phyloP scores from a whole-genome alignment of 805 yeast genomes.

The Metschnikowia corniflorae region DNA sequence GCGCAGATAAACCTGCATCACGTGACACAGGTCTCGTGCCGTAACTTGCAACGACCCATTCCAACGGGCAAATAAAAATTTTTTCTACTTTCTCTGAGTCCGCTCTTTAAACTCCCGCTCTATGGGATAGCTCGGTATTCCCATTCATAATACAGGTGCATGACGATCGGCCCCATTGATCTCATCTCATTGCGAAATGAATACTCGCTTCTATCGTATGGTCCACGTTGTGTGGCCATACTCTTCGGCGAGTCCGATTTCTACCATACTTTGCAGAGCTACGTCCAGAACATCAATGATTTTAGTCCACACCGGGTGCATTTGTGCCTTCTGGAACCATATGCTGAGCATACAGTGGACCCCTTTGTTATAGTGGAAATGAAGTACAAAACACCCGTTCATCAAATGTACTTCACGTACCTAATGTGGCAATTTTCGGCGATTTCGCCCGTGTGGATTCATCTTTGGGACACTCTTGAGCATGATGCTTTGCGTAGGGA shows the following conservation, averaged over 20 bases:
- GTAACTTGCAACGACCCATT: too few species aligned
- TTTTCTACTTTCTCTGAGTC: too few species aligned
- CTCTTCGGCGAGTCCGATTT: constrained; percentile 1
- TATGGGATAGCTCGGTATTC: too few species aligned
- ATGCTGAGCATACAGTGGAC: not conserved
- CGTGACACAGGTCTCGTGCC: too few species aligned
- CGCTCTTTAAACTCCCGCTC: too few species aligned
- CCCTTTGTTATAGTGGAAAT: constrained; percentile 7
- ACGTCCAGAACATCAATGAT: constrained; percentile 3
- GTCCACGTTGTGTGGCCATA: constrained; percentile 11
- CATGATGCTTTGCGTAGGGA: constrained; percentile 18
- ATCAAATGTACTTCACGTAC: constrained; percentile 13
- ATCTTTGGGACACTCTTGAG: constrained; percentile 15
- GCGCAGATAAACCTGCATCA: too few species aligned
- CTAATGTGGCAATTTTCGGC: constrained; percentile 9
- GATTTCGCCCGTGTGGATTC: constrained; percentile 7
- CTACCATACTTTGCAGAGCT: not conserved
- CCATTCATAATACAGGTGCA: too few species aligned
- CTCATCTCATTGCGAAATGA: constrained; percentile 7
- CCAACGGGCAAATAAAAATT: too few species aligned
- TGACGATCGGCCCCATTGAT: constrained; percentile 3
- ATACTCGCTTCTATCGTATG: constrained; percentile 7
- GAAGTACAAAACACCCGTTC: constrained; percentile 4
- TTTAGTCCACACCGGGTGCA: constrained; percentile 12
- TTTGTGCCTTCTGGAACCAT: not conserved